Evolutionary conservation across 2,329 filamentous ascomycete genomes (phyloP), one percentile per base, ranked within the genome.

Genomic region (Thielaviopsis euricoi): DNA sequence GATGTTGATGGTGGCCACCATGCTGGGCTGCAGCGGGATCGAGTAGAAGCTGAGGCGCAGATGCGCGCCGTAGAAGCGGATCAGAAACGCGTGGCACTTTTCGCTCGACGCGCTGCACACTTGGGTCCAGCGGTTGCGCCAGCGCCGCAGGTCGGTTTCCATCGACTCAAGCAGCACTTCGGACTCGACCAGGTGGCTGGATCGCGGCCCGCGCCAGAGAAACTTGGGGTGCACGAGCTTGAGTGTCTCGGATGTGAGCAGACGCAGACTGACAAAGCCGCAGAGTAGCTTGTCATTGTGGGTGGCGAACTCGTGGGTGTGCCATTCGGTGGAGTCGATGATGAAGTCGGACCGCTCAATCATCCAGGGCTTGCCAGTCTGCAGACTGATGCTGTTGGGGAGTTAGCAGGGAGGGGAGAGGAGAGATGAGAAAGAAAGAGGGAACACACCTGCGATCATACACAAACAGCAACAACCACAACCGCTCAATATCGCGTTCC

Each of bases 331-430:
- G 6, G 66, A 62, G n/a, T 69, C 67, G 25, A 67, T 66, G 52
- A 73, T 69, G 53, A 72, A 66, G 17, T 66, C 64, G 48, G 65
- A 68, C 13, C 67, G 64, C 37, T 71, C 69, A 23, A 72, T 71
- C 71, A 73, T 73, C 64, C 67, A 71, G 0, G 71, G 71, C 53
- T 70, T 71, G 4, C 71, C 71, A 0, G 70, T 66, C 59, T 73
- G 71, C 4, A 73, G 57, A 50, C 71, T 72, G 50, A 73, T 67
- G 55, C 71, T 72, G 26, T 43, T 17, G 10, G 1, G 15, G 3
- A 4, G 17, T 22, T 6, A 23, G 13, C 15, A 37, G 33, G 15
- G 6, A 17, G 33, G 21, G 53, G n/a, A 21, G 58, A 23, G 40
- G n/a, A 15, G 5, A 37, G 3, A n/a, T 6, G 13, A 21, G 1